phyloP scores from a whole-genome alignment of 495 filamentous ascomycete genomes.

The Xeromyces bisporus region DNA sequence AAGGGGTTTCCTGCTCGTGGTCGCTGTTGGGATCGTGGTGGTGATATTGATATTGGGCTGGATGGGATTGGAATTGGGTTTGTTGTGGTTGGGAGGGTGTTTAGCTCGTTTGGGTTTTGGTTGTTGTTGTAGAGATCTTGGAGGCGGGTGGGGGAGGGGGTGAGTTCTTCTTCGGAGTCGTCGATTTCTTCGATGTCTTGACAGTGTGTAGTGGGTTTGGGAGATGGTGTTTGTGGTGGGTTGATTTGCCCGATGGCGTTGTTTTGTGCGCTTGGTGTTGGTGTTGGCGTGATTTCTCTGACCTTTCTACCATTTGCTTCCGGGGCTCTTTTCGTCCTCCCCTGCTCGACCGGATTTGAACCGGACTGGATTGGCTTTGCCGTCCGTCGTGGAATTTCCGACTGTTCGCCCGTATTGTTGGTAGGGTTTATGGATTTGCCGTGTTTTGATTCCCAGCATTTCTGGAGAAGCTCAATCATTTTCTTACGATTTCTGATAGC shows the following conservation, averaged over 20 bases:
- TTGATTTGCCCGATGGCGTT: neutral
- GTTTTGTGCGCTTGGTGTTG: neutral
- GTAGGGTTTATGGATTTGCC: neutral
- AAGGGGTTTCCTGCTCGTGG: neutral
- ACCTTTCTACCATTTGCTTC: neutral
- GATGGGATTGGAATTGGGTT: constrained; percentile 1
- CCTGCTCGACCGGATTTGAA: neutral
- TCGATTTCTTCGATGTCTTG: constrained; percentile 41
- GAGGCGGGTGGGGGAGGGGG: constrained; percentile 19
- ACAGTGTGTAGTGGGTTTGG: constrained; percentile 7
- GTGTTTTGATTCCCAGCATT: constrained; percentile 49
- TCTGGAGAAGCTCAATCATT: constrained; percentile 55
- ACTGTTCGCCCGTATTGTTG: neutral
- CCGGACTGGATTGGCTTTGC: no score
- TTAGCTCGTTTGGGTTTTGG: constrained; percentile 2
- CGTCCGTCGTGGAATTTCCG: neutral
- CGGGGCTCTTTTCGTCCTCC: neutral
- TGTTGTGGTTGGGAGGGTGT: constrained; percentile 5
- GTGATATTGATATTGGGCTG: neutral
- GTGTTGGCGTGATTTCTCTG: neutral
- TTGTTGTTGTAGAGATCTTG: constrained; percentile 9
- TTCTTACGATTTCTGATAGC: constrained; percentile 47
- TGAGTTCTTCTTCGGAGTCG: constrained; percentile 40
- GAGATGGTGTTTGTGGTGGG: neutral
- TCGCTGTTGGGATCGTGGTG: neutral